phyloP scores from a whole-genome alignment of 768 basidiomycete species.

The Pleurotus ostreatus region DNA sequence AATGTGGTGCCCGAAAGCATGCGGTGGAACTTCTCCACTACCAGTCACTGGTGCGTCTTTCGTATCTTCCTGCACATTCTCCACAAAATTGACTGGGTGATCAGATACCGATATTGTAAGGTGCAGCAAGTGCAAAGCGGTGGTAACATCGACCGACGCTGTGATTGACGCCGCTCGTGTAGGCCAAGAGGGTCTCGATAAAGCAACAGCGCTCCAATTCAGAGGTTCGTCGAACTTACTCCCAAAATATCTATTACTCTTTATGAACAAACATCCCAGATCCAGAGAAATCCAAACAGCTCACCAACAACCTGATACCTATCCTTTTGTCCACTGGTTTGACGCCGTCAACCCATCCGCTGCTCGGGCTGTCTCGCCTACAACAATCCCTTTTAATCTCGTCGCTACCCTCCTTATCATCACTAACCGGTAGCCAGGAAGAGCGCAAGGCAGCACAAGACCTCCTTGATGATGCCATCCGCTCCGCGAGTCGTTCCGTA shows the following conservation, averaged over 20 bases:
- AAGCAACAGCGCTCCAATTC: conserved; percentile 60
- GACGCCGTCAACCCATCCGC: conserved; percentile 69
- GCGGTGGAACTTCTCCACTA: conserved; percentile 59
- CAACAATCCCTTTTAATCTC: conserved; percentile 64
- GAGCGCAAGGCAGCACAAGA: conserved; percentile 35
- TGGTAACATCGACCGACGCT: conserved; percentile 43
- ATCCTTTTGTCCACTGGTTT: conserved; percentile 57
- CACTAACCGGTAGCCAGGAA: conserved; percentile 12
- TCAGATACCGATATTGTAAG: conserved; percentile 46
- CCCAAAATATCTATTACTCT: not conserved
- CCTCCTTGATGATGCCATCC: conserved; percentile 58
- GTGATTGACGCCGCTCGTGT: conserved; percentile 63
- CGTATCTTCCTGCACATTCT: not conserved
- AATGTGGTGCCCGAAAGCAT: conserved; percentile 64
- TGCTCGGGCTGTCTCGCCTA: conserved; percentile 70
- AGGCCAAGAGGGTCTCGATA: conserved; percentile 72
- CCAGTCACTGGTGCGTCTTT: conserved; percentile 35
- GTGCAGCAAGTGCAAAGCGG: conserved; percentile 53
- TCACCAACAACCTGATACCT: conserved; percentile 63
- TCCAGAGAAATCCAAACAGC: conserved; percentile 47
- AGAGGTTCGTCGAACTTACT: conserved; percentile 36
- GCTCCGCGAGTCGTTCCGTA: conserved; percentile 48
- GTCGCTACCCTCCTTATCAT: conserved; percentile 29
- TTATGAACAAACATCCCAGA: conserved; percentile 35
- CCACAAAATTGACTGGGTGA: not conserved